phyloP scores from a whole-genome alignment of 176 grass and related monocot genomes.

The maize (Zea mays) region DNA sequence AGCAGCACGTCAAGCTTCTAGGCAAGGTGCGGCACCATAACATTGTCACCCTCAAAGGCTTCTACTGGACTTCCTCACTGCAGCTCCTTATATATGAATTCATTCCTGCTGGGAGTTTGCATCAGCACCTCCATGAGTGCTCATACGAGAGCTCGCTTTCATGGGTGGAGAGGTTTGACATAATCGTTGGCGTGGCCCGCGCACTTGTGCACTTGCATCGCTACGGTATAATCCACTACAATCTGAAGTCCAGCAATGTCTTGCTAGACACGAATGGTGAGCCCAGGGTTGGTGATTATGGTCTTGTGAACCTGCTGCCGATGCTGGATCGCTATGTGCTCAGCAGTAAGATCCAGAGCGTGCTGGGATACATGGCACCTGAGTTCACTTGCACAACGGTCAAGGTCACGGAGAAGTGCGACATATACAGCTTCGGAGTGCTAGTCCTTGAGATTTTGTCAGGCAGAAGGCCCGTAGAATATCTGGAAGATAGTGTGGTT shows the following conservation, averaged over 20 bases:
- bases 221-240: slow-evolving; percentile 66
- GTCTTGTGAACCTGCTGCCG: slow-evolving; percentile 68
- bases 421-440: slow-evolving; percentile 75
- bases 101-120: slow-evolving; percentile 58
- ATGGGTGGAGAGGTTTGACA: slow-evolving; percentile 71
- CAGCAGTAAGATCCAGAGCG: slow-evolving; percentile 85
- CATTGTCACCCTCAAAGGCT: slow-evolving; percentile 63
- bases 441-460: slow-evolving; percentile 72
- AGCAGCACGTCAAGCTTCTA: slow-evolving; percentile 60
- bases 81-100: slow-evolving; percentile 84
- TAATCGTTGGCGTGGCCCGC: slow-evolving; percentile 61
- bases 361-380: slow-evolving; percentile 78
- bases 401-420: slow-evolving; percentile 78
- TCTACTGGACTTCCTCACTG: slow-evolving; percentile 83
- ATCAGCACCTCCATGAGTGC: slow-evolving; percentile 62
- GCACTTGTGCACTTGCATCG: slow-evolving; percentile 64
- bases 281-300: slow-evolving; percentile 69
- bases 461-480: slow-evolving; percentile 63
- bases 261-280: slow-evolving; percentile 64
- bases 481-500: slow-evolving; percentile 73
- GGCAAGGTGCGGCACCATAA: slow-evolving; percentile 67
- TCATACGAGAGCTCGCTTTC: slow-evolving; percentile 42
- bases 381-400: slow-evolving; percentile 67
- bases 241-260: slow-evolving; percentile 80
- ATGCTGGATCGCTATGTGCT: slow-evolving; percentile 72